Conservation (phyloP, 129 eudicot species). For the Chrysanthemum lavandulifolium region DNA sequence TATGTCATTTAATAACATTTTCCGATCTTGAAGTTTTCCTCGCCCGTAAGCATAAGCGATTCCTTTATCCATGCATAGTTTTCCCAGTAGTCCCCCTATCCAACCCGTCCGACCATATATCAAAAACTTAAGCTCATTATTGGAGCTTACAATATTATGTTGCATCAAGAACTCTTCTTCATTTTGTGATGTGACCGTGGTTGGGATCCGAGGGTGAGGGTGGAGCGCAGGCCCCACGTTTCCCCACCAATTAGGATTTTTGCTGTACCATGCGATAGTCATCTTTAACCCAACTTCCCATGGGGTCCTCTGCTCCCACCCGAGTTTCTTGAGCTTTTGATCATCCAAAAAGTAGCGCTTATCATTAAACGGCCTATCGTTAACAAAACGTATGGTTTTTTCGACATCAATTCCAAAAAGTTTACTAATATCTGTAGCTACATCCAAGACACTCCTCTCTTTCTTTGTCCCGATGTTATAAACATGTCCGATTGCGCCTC, state of each 20-base stretch:
- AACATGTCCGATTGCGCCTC: conserved; percentile 52
- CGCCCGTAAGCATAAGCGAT: conserved; percentile 36
- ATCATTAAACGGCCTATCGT: conserved; percentile 53
- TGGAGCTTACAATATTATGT: conserved; percentile 9
- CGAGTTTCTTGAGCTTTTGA: conserved; percentile 43
- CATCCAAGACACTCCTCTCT: conserved; percentile 50
- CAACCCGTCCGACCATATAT: conserved; percentile 45
- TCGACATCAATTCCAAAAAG: conserved; percentile 38
- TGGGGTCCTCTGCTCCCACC: conserved; percentile 46
- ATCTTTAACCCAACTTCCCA: conserved; percentile 47
- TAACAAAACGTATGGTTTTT: conserved; percentile 32
- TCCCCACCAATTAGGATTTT: conserved; percentile 61
- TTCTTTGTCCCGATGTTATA: conserved; percentile 49
- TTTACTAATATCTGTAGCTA: conserved; percentile 41
- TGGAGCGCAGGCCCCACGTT: conserved; percentile 41
- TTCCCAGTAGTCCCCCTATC: conserved; percentile 41
- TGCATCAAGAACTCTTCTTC: conserved; percentile 38
- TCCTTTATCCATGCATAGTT: conserved; percentile 33
- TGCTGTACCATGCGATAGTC: conserved; percentile 46
- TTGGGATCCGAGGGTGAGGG: conserved; percentile 42
- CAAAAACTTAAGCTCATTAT: conserved; percentile 31
- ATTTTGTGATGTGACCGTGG: conserved; percentile 12
- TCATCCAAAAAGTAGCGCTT: conserved; percentile 46
- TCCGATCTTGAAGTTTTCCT: conserved; percentile 39
- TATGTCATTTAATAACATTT: conserved; percentile 31